Base-by-base conservation (phyloP, 2,329 filamentous ascomycete genomes). In the Graphilbum sp. region DNA sequence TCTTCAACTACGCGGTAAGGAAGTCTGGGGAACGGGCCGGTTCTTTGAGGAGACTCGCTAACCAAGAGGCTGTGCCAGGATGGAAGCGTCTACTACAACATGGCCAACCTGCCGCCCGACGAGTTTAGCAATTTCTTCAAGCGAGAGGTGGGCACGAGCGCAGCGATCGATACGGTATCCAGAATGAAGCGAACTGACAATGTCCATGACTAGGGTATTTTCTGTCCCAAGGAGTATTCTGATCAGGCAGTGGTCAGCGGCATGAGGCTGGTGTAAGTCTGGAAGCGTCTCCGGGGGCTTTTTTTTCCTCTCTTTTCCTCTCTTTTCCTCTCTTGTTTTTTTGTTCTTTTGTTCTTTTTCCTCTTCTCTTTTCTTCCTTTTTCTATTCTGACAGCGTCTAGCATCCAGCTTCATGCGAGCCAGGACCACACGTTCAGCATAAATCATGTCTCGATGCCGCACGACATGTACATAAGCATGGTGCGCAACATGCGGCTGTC, bases 1-100 rank as follows among this genome's bases (percentile, higher is more conserved):
- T 74, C 29, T 62, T 71, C 47, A 75, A 74, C 46, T 75, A 72
- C 46, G 66, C 69, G 50, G 70, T 73, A 52, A n/a, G 44, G 66
- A 6, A 17, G n/a, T n/a, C n/a, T n/a, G n/a, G n/a, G n/a, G n/a
- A n/a, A n/a, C n/a, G n/a, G n/a, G n/a, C n/a, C n/a, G n/a, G n/a
- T n/a, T n/a, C n/a, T n/a, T n/a, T n/a, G n/a, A n/a, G n/a, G n/a
- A n/a, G n/a, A n/a, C n/a, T n/a, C n/a, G n/a, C n/a, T n/a, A n/a
- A n/a, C n/a, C n/a, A n/a, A n/a, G n/a, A 24, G 11, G 5, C 11
- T 24, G 21, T 11, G 13, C 7, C 41, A 73, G 69, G 62, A 74
- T 50, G 53, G 64, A 19, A 57, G 57, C 12, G 59, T 61, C 45
- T 66, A 72, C 45, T 59, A 57, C 3, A 68, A 72, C 46, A 63